Evolutionary conservation across 306 rosid species (phyloP).

Genomic region (Vicia villosa): DNA sequence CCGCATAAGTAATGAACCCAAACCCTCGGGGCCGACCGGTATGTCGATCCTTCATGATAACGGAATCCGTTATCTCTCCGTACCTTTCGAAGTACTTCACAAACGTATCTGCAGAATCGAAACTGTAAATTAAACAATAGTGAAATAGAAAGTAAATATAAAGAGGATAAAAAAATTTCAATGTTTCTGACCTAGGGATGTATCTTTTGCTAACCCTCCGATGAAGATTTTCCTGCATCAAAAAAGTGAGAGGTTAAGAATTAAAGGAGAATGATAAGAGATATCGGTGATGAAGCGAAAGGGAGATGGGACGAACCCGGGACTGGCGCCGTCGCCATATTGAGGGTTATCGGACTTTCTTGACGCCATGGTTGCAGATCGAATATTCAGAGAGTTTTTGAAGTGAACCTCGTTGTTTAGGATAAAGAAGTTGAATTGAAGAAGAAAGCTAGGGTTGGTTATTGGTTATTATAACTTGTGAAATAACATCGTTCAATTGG

Average conservation of each 20-base stretch:
- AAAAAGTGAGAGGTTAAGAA: not conserved
- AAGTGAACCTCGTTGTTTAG: not conserved
- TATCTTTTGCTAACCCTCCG: constrained; percentile 93
- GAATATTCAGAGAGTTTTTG: not conserved
- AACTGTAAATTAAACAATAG: not conserved
- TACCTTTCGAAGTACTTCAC: constrained; percentile 82
- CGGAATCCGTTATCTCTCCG: constrained; percentile 91
- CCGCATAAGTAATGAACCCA: constrained; percentile 84
- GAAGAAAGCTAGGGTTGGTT: constrained; percentile 17
- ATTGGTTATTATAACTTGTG: not conserved
- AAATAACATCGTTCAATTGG: not conserved
- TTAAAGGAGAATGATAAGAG: not conserved
- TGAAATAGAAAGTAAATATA: not conserved
- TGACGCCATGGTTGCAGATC: constrained; percentile 58
- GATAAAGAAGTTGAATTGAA: not conserved
- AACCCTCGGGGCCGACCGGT: constrained; percentile 87
- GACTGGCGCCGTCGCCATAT: constrained; percentile 84
- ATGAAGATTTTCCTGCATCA: constrained; percentile 84
- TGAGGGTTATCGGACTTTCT: constrained; percentile 66
- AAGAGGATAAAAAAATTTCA: not conserved
- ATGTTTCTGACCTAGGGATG: constrained; percentile 55
- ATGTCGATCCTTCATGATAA: constrained; percentile 88
- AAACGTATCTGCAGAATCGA: constrained; percentile 55
- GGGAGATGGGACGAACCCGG: constrained; percentile 56
- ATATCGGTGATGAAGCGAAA: not conserved